Conservation (phyloP, 208 protist species). For the Naegleria gruberi region DNA sequence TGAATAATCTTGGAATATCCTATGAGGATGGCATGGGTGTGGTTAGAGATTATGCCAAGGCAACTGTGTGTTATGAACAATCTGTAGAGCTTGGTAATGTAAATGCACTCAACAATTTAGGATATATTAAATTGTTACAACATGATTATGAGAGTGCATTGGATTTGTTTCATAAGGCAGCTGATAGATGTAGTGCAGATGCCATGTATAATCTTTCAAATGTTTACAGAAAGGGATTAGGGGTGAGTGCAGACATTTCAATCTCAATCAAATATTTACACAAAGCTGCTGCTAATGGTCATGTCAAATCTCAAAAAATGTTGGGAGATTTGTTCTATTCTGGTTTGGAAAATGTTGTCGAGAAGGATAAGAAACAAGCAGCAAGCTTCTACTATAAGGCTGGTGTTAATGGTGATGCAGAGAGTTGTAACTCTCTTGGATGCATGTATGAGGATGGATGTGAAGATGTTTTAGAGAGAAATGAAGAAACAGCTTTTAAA, state of each 20-base stretch:
- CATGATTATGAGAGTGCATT: background rate
- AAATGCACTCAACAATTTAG: background rate
- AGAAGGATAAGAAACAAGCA: background rate
- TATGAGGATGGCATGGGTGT: background rate
- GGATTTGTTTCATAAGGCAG: background rate
- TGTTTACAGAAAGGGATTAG: background rate
- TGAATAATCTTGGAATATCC: conserved; percentile 1
- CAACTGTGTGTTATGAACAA: background rate
- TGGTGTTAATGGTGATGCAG: background rate
- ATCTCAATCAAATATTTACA: background rate
- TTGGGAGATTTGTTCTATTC: background rate
- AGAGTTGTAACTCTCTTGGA: background rate
- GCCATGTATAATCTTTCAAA: background rate
- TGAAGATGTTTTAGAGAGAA: background rate
- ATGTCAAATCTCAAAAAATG: background rate
- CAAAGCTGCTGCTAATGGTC: background rate
- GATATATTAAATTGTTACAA: conserved; percentile 8
- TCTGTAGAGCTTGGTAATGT: background rate
- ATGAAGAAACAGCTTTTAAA: background rate
- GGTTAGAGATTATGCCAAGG: background rate
- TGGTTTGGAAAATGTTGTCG: background rate
- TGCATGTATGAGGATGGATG: background rate
- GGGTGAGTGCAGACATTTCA: background rate
- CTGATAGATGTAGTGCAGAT: background rate
- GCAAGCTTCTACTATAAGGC: background rate